A percentile compares a stretch with the other conserved stretches of the same genome.
Conservation (phyloP, 805 yeast genomes). For the Ogataea populi-albae region DNA sequence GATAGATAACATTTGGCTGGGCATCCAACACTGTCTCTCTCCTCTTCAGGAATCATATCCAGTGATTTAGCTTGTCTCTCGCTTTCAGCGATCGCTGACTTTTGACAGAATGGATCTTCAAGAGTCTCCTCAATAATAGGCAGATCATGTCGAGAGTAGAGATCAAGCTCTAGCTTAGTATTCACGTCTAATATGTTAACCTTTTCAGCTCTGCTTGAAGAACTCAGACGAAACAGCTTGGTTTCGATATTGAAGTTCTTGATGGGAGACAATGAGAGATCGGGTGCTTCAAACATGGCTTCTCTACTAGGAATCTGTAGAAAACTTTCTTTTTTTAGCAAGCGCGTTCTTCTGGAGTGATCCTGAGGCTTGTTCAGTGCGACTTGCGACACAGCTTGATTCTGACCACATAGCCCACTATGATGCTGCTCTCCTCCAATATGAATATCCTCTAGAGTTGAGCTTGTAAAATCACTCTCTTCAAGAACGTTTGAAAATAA, state of each 20-base stretch:
- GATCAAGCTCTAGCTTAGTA: not conserved
- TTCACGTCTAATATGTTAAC: not conserved
- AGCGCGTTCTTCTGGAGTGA: conserved; percentile 6
- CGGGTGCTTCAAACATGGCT: conserved; percentile 10
- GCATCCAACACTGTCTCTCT: not conserved
- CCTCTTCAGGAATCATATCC: conserved; percentile 9
- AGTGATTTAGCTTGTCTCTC: conserved; percentile 1
- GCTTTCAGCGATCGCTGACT: not conserved
- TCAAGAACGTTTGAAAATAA: conserved; percentile 13
- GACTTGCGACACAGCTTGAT: too few relatives aligned
- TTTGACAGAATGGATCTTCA: not conserved
- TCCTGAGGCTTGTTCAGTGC: too few relatives aligned
- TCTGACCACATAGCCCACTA: too few relatives aligned
- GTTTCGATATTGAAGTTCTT: conserved; percentile 14
- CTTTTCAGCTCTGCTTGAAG: not conserved
- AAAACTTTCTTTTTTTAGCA: conserved; percentile 32
- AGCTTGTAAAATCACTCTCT: conserved; percentile 9
- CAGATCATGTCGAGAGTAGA: not conserved
- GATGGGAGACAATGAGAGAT: conserved; percentile 10
- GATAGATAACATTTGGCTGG: not conserved
- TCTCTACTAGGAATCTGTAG: conserved; percentile 16
- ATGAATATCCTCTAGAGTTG: conserved; percentile 8
- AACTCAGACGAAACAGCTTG: conserved; percentile 1
- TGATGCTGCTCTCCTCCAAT: conserved; percentile 5
- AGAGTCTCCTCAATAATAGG: not conserved